Evolutionary conservation across 2,329 filamentous ascomycete genomes (phyloP), one percentile per base, ranked within the genome.

Genomic region (Epichloe gansuensis): DNA sequence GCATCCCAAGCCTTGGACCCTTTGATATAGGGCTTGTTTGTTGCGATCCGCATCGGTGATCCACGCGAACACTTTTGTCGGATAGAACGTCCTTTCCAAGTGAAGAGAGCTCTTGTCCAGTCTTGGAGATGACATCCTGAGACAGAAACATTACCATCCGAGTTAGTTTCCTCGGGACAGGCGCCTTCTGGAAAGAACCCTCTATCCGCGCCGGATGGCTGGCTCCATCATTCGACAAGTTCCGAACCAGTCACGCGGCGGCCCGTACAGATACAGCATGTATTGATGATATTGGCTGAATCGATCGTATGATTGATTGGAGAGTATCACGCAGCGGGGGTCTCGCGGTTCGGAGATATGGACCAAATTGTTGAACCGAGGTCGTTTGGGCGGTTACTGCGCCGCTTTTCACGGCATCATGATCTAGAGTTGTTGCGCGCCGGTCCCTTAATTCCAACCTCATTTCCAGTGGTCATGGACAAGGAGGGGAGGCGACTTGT

Each of bases 11-110:
- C 75, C 17, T 21, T 21, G 42, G 73, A 73, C 3, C 75, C 75
- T 46, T 68, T 70, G 7, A 87, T 65, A 35, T 80, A 78, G 0
- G 83, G 82, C 44, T 77, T 74, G 56, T 85, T 82, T 21, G 17
- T 21, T 21, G 42, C 69, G 73, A 63, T 88, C 84, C 0, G 84
- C 78, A 61, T 87, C 80, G 0, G 77, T 76, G 17, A 84, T 64
- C 66, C 73, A 78, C 55, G 72, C 63, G 44, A 85, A 74, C n/a
- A 82, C 67, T 45, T 72, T 62, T 21, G 21, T 74, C 71, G 0
- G 74, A 72, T 25, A 85, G 64, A 9, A 81, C 76, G 31, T 76
- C 70, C 17, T 73, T 64, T 43, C 73, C 78, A 34, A 82, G 70
- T 8, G 66, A 59, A 7, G 68, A 64, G 12, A 79, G 65, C 52